A percentile compares a stretch with the other conserved stretches of the same genome.
These are phyloP conservation scores for Russula olivacea DNA, from an alignment of 768 basidiomycete genomes.

Conservation along the genomic window DNA sequence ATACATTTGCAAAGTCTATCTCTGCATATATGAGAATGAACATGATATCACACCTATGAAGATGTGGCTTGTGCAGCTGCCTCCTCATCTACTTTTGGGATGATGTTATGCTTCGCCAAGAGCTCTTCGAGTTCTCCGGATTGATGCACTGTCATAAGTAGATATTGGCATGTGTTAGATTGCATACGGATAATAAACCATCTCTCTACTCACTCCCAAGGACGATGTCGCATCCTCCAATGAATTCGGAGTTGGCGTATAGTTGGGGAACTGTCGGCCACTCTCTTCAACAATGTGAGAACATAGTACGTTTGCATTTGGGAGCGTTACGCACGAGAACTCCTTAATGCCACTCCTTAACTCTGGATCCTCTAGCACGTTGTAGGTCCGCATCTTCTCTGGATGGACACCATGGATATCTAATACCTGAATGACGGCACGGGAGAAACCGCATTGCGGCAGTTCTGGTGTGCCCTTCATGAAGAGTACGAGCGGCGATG, in stretches of 20 bases:
- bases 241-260: constrained; percentile 90
- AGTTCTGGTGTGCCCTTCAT: constrained; percentile 92
- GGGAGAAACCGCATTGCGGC: constrained; percentile 94
- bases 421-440: constrained; percentile 87
- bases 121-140: constrained; percentile 87
- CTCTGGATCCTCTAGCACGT: constrained; percentile 83
- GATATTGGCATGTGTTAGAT: constrained; percentile 4
- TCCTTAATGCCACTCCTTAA: constrained; percentile 87
- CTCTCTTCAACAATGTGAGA: constrained; percentile 46
- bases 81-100: constrained; percentile 43
- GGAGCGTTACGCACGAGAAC: constrained; percentile 71
- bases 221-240: constrained; percentile 96
- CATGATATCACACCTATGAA: constrained; percentile 7
- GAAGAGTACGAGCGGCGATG: constrained; percentile 85
- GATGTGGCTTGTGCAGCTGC: constrained; percentile 22
- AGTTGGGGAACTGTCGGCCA: constrained; percentile 98
- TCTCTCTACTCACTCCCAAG: constrained; percentile 63
- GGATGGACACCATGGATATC: constrained; percentile 73
- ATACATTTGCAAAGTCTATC: not conserved
- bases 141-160: constrained; percentile 73
- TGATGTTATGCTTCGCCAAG: constrained; percentile 62
- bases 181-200: constrained; percentile 8
- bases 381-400: constrained; percentile 83
- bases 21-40: not conserved
- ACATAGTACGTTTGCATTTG: not conserved